These are phyloP conservation scores for Termitomyces sp. DNA, from an alignment of 768 basidiomycete species.

Conservation along the genomic window DNA sequence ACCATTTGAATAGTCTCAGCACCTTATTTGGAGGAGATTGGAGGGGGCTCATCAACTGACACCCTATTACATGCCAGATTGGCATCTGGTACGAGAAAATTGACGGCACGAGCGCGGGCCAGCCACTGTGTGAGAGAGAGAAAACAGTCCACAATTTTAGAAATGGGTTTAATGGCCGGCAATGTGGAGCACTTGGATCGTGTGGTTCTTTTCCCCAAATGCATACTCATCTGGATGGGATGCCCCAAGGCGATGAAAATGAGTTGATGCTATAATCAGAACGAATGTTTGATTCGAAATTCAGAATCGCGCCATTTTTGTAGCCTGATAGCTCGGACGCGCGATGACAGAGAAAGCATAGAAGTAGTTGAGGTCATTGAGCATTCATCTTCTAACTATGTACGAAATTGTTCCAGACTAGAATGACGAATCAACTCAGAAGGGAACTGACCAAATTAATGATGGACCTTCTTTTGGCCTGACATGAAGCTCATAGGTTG, in stretches of 20 bases:
- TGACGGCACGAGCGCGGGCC: constrained; percentile 35
- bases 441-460: constrained; percentile 49
- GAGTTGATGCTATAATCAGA: constrained; percentile 42
- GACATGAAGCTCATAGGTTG: constrained; percentile 8
- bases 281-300: not conserved
- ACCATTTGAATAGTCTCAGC: constrained; percentile 22
- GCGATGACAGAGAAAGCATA: constrained; percentile 30
- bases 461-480: constrained; percentile 41
- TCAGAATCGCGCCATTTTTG: constrained; percentile 33
- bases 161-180: constrained; percentile 34
- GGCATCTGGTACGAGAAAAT: constrained; percentile 25
- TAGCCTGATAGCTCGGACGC: constrained; percentile 40
- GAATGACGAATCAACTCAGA: constrained; percentile 1
- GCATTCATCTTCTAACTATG: constrained; percentile 11
- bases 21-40: constrained; percentile 12
- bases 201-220: constrained; percentile 38
- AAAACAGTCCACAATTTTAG: constrained; percentile 34
- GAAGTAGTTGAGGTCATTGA: constrained; percentile 22
- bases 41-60: constrained; percentile 36
- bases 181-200: constrained; percentile 45
- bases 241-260: constrained; percentile 28
- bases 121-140: constrained; percentile 44
- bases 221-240: constrained; percentile 26
- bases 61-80: constrained; percentile 37
- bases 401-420: constrained; percentile 14